Conservation (phyloP, 345 rosid genomes). For the Odontarrhena argentea region DNA sequence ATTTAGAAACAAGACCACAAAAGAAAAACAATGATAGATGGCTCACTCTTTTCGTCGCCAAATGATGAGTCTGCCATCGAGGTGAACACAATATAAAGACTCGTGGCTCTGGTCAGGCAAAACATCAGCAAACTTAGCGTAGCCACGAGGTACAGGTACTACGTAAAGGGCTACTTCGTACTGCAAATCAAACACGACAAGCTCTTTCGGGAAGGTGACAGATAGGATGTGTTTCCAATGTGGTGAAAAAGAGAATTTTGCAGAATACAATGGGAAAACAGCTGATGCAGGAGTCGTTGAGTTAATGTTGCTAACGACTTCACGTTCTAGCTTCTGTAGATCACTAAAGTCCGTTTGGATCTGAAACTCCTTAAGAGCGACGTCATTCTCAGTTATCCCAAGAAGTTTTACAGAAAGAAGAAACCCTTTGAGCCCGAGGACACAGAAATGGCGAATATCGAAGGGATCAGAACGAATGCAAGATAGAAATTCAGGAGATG, state of each 20-base stretch:
- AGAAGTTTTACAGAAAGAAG: conserved; percentile 58
- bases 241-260: conserved; percentile 68
- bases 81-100: conserved; percentile 71
- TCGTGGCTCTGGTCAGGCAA: conserved; percentile 70
- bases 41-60: conserved; percentile 83
- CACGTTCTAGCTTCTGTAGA: conserved; percentile 63
- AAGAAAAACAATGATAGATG: neutral
- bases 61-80: conserved; percentile 81
- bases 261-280: conserved; percentile 55
- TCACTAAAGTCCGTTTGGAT: conserved; percentile 65
- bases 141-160: conserved; percentile 71
- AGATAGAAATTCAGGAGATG: conserved; percentile 68
- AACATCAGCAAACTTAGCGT: conserved; percentile 72
- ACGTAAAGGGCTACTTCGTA: conserved; percentile 60
- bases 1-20: neutral
- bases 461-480: conserved; percentile 78
- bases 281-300: conserved; percentile 61
- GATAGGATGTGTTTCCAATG: conserved; percentile 70
- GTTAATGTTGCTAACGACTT: conserved; percentile 38
- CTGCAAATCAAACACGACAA: conserved; percentile 79
- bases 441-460: conserved; percentile 73
- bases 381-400: conserved; percentile 58
- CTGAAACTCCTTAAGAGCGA: conserved; percentile 49
- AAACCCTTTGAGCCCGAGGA: conserved; percentile 66
- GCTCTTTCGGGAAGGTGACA: conserved; percentile 73